A percentile compares a stretch with the other conserved stretches of the same genome.
These are phyloP conservation scores for Phytophthora fragariaefolia DNA, from an alignment of 352 stramenopile genomes.

Conservation along the genomic window DNA sequence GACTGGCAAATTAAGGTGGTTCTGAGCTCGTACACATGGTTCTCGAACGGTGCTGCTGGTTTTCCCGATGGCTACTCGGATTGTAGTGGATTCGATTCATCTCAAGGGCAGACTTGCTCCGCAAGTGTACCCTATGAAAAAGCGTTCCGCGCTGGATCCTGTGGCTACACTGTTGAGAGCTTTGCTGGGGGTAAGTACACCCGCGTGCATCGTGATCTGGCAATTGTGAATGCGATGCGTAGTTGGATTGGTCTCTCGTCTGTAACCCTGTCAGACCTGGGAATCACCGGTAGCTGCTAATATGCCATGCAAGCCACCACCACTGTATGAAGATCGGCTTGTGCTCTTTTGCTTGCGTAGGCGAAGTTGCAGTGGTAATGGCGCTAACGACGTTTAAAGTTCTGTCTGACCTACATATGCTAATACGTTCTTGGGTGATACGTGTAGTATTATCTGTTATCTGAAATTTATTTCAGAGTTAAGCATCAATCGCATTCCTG, in stretches of 20 bases:
- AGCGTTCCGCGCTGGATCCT: constrained; percentile 56
- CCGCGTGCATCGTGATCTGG: constrained; percentile 69
- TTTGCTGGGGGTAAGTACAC: constrained; percentile 68
- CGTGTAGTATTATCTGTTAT: too few relatives aligned
- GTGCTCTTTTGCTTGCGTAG: too few relatives aligned
- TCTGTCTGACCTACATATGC: too few relatives aligned
- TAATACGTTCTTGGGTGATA: too few relatives aligned
- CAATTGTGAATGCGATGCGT: constrained; percentile 75
- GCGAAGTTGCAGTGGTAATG: too few relatives aligned
- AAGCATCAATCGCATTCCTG: too few relatives aligned
- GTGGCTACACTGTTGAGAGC: constrained; percentile 62
- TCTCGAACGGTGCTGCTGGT: constrained; percentile 48
- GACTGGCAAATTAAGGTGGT: constrained; percentile 76
- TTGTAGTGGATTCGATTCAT: constrained; percentile 47
- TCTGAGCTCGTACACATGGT: constrained; percentile 73
- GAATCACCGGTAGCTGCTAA: constrained; percentile 51
- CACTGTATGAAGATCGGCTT: too few relatives aligned
- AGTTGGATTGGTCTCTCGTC: constrained; percentile 51
- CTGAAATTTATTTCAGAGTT: too few relatives aligned
- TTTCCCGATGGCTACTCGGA: constrained; percentile 66
- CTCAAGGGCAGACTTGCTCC: constrained; percentile 40
- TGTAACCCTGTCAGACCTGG: constrained; percentile 40
- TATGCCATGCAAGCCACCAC: background rate
- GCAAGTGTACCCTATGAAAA: constrained; percentile 55
- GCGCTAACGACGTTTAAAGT: too few relatives aligned